Evolutionary conservation across 139 green algal species (phyloP).

Genomic region (Volvox reticuliferus): DNA sequence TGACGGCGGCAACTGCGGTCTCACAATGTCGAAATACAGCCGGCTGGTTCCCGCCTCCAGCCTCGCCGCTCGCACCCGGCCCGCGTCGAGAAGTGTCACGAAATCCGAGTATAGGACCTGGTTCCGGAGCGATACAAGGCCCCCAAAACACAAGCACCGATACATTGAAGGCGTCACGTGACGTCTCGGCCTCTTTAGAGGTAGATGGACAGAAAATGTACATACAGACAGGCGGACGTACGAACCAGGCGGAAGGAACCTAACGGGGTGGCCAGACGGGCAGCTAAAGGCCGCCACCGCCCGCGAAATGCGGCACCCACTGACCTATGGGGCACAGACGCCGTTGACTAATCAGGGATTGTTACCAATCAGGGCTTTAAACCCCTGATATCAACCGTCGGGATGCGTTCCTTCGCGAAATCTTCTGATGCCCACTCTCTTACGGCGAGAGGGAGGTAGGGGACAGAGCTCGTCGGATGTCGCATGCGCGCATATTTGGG

Average conservation of each 20-base stretch:
- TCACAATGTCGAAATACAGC: constrained; percentile 79
- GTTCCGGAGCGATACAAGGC: not conserved
- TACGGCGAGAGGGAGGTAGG: too few species aligned
- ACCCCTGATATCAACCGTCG: too few species aligned
- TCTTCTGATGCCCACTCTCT: too few species aligned
- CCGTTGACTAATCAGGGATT: too few species aligned
- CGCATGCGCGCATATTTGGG: too few species aligned
- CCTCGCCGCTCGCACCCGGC: constrained; percentile 68
- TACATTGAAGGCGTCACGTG: not conserved
- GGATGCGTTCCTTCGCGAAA: too few species aligned
- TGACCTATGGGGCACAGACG: too few species aligned
- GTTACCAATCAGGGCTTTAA: too few species aligned
- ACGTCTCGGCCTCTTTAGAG: too few species aligned
- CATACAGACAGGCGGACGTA: too few species aligned
- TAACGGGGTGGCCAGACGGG: not conserved
- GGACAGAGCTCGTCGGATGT: too few species aligned
- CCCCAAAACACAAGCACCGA: not conserved
- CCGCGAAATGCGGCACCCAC: too few species aligned
- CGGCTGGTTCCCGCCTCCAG: constrained; percentile 76
- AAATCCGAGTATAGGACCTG: constrained; percentile 85
- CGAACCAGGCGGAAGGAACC: not conserved
- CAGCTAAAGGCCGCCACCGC: not conserved
- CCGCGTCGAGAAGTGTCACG: constrained; percentile 70
- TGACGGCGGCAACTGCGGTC: not conserved
- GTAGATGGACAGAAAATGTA: not conserved